Base-by-base conservation (phyloP, 345 rosid species). In the Bretschneidera sinensis region DNA sequence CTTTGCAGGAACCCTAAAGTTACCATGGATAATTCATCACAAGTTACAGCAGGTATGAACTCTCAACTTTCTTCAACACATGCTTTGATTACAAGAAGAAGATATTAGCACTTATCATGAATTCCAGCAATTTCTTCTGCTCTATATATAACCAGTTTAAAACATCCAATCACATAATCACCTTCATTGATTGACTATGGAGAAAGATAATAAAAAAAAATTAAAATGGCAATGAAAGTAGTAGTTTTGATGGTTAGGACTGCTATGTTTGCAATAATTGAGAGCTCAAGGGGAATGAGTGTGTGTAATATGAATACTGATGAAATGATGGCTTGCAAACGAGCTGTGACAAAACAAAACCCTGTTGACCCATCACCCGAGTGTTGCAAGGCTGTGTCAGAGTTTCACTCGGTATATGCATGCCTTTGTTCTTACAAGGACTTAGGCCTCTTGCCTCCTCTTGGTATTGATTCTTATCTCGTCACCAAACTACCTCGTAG, bases 391-490 rank as follows among this genome's bases (percentile, higher is more conserved):
- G 88, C 82, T 16, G 71, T 86, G 0, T 13, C 61, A 15, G 79
- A 59, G 0, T 94, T 89, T 3, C 75, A 91, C 66, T 69, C 78
- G 62, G 16, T n/a, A n/a, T n/a, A n/a, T n/a, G 52, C 45, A 0
- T 88, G 96, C 70, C 74, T 91, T 16, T 85, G 97, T 56, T 80
- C 80, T 13, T 88, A 85, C 55, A 83, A 67, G 67, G 74, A 72
- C 35, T 84, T 88, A 0, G 43, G 65, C 9, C 11, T 66, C 79
- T 66, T 88, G 62, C 85, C 84, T 21, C 22, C 85, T 23, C 63
- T 84, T 4, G 94, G 94, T 34, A 83, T 91, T 64, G 91, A 88
- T 67, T 86, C 91, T 15, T 56, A 45, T 4, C 91, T 91, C 7
- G 96, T 88, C 47, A 17, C 71, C 76, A 80, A 45, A 9, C 76